These are phyloP conservation scores for Penicillium taxi DNA, from an alignment of 495 filamentous ascomycete species.

Conservation along the genomic window DNA sequence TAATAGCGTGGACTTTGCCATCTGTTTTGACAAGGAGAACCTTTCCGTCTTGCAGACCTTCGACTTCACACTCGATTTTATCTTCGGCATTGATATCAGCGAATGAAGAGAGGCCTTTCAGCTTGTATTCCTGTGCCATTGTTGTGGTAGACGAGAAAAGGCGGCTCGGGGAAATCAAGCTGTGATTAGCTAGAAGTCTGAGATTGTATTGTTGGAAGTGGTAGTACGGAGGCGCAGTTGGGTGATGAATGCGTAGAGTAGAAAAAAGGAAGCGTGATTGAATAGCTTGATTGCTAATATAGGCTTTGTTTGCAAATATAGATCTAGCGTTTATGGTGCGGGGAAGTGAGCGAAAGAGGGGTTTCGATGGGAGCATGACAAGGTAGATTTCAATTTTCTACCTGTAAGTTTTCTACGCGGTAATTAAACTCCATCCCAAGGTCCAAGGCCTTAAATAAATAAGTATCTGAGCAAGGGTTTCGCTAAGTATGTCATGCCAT, in stretches of 20 bases:
- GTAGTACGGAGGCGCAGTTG: no score
- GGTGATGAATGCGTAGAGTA: no score
- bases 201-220: no score
- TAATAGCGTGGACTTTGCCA: slow-evolving; percentile 67
- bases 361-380: background rate
- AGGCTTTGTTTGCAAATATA: slow-evolving; percentile 1
- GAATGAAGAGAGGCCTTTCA: slow-evolving; percentile 69
- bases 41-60: slow-evolving; percentile 78
- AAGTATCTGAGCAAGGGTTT: no score
- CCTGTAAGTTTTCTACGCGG: background rate
- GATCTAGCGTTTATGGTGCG: slow-evolving; percentile 5
- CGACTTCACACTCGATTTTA: slow-evolving; percentile 83
- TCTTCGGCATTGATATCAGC: slow-evolving; percentile 57
- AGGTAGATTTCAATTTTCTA: background rate
- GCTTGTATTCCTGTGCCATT: slow-evolving; percentile 71
- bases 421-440: background rate
- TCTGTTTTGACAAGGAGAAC: slow-evolving; percentile 73
- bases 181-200: no score
- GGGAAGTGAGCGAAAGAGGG: slow-evolving; percentile 3
- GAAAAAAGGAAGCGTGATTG: no score
- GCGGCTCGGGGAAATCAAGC: no score
- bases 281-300: background rate
- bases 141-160: slow-evolving; percentile 10
- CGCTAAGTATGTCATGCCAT: no score
- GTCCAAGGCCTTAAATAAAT: no score